A percentile compares a stretch with the other conserved stretches of the same genome.
phyloP scores from a whole-genome alignment of 2,329 filamentous ascomycete species.

The Aspergillus awamori region DNA sequence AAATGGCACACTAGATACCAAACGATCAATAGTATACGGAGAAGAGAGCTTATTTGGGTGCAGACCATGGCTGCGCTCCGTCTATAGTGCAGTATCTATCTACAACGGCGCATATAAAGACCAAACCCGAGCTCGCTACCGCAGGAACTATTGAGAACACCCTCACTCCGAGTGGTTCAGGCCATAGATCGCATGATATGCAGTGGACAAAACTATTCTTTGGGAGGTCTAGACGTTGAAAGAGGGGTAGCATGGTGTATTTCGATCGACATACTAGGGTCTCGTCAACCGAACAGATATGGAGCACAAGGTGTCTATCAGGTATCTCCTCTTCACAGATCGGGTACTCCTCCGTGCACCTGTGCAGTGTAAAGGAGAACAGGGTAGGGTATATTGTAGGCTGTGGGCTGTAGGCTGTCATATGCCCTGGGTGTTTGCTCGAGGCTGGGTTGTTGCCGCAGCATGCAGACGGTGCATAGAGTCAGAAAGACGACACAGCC shows the following conservation, averaged over 20 bases:
- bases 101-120: neutral
- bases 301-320: neutral
- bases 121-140: neutral
- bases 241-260: conserved; percentile 3
- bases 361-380: neutral
- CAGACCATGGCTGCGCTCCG: neutral
- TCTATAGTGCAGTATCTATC: neutral
- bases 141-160: neutral
- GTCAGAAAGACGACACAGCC: neutral
- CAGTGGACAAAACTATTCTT: neutral
- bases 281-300: neutral
- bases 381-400: neutral
- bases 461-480: neutral
- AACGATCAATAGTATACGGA: neutral
- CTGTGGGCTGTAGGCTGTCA: neutral
- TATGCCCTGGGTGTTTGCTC: neutral
- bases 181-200: neutral
- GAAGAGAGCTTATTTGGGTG: neutral
- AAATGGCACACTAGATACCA: neutral
- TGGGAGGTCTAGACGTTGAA: neutral
- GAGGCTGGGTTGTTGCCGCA: neutral
- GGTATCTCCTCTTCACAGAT: neutral
- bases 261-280: conserved; percentile 1
- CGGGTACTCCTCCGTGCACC: neutral
- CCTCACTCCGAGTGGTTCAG: neutral